Percentiles rank a stretch among this genome's conserved stretches.
phyloP scores from a whole-genome alignment of 2,329 filamentous ascomycete species.

The Diaporthe destruens region DNA sequence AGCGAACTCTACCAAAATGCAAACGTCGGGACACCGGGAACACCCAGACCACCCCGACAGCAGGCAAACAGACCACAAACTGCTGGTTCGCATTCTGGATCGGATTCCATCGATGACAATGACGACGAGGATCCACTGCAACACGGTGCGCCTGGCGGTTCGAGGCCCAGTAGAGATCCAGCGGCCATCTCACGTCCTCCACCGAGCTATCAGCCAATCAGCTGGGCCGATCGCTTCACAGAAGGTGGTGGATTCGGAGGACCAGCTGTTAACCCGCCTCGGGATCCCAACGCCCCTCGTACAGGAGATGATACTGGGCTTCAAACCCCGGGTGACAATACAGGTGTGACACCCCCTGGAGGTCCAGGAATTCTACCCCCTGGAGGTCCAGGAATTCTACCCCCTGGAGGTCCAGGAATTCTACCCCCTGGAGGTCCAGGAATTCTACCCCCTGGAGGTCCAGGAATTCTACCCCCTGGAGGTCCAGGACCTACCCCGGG shows the following conservation, averaged over 20 bases:
- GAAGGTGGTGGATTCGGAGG: not conserved
- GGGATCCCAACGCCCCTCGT: not conserved
- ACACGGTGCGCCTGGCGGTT: not conserved
- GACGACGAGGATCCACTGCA: slow-evolving; percentile 18
- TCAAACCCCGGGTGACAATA: too few species aligned
- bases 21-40: slow-evolving; percentile 44
- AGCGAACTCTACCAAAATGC: slow-evolving; percentile 44
- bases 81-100: not conserved
- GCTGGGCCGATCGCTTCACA: slow-evolving; percentile 29
- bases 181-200: not conserved
- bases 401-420: not conserved
- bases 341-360: not conserved
- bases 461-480: not conserved
- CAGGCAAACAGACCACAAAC: not conserved
- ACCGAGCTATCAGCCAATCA: slow-evolving; percentile 13
- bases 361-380: not conserved
- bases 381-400: too few species aligned
- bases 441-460: not conserved
- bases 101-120: slow-evolving; percentile 5
- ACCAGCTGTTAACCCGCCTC: not conserved
- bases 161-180: not conserved
- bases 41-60: slow-evolving; percentile 35
- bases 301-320: not conserved
- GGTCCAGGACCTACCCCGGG: not conserved
- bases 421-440: not conserved